These are phyloP conservation scores for Hyphochytrium catenoides DNA, from an alignment of 352 stramenopile genomes.

Conservation along the genomic window DNA sequence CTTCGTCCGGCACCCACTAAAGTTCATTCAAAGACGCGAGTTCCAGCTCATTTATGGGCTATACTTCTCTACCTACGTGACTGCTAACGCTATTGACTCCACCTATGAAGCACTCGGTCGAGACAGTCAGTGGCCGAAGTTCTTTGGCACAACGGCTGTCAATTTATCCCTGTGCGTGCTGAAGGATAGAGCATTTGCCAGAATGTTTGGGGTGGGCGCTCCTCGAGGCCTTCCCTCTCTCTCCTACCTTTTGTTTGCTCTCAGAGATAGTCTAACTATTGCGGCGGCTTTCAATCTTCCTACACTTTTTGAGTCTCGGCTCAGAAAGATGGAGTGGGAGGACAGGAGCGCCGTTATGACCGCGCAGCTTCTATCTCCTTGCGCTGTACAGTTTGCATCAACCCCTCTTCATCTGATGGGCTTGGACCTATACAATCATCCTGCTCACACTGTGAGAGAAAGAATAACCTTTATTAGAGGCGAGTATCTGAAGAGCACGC, in stretches of 20 bases:
- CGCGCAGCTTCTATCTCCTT: conserved; percentile 51
- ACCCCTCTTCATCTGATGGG: conserved; percentile 64
- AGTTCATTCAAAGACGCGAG: conserved; percentile 56
- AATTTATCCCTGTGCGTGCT: conserved; percentile 73
- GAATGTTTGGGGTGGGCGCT: conserved; percentile 64
- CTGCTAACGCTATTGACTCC: conserved; percentile 54
- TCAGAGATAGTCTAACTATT: conserved; percentile 58
- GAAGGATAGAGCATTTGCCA: conserved; percentile 68
- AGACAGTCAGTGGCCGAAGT: conserved; percentile 62
- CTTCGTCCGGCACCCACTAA: conserved; percentile 34
- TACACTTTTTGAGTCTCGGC: conserved; percentile 27
- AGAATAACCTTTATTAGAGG: conserved; percentile 31
- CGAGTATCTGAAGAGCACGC: conserved; percentile 58
- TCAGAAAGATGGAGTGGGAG: conserved; percentile 23
- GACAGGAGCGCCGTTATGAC: conserved; percentile 23
- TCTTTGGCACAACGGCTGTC: conserved; percentile 54
- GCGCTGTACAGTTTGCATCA: conserved; percentile 55
- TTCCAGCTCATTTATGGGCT: conserved; percentile 68
- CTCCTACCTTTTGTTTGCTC: conserved; percentile 55
- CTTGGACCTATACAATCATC: conserved; percentile 69
- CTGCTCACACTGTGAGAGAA: too few species aligned
- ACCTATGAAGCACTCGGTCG: conserved; percentile 37
- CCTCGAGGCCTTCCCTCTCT: conserved; percentile 37
- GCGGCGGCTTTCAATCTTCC: conserved; percentile 64
- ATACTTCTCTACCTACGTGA: conserved; percentile 66